Conservation (phyloP, 2,329 filamentous ascomycete species). For the Diaporthe vexans region DNA sequence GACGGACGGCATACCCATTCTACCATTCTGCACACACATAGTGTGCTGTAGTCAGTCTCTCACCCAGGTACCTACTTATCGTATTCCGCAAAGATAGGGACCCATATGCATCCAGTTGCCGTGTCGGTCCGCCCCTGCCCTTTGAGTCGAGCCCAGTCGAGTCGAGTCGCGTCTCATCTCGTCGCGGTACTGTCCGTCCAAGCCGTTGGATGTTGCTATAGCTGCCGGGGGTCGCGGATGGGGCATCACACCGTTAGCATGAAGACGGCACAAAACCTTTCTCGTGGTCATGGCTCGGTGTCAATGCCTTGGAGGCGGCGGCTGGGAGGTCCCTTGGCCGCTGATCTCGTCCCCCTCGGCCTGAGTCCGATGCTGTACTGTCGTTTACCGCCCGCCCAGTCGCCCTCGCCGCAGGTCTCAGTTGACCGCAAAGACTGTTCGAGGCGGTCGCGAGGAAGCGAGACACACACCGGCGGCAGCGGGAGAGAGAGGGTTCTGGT, state of each 20-base stretch:
- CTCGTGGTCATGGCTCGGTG: background rate
- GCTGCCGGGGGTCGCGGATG: background rate
- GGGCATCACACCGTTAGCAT: conserved; percentile 4
- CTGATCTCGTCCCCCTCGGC: conserved; percentile 34
- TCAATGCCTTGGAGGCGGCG: conserved; percentile 34
- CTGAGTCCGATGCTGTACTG: conserved; percentile 20
- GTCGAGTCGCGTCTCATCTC: conserved; percentile 8
- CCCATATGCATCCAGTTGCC: conserved; percentile 16
- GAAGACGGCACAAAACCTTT: background rate
- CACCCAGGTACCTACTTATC: background rate
- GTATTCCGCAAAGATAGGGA: background rate
- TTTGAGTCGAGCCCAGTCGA: conserved; percentile 4
- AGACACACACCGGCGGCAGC: background rate
- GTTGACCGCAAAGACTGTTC: conserved; percentile 31
- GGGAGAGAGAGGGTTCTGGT: background rate
- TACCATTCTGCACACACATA: background rate
- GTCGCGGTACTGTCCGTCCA: background rate
- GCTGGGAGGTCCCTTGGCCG: conserved; percentile 24
- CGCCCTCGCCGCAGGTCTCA: conserved; percentile 15
- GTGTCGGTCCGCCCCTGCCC: background rate
- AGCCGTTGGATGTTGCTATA: background rate
- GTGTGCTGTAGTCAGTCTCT: background rate
- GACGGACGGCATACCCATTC: conserved; percentile 33
- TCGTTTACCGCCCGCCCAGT: conserved; percentile 4
- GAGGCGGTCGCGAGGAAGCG: background rate